phyloP scores from a whole-genome alignment of 2,329 filamentous ascomycete genomes.

The Cladophialophora yegresii region DNA sequence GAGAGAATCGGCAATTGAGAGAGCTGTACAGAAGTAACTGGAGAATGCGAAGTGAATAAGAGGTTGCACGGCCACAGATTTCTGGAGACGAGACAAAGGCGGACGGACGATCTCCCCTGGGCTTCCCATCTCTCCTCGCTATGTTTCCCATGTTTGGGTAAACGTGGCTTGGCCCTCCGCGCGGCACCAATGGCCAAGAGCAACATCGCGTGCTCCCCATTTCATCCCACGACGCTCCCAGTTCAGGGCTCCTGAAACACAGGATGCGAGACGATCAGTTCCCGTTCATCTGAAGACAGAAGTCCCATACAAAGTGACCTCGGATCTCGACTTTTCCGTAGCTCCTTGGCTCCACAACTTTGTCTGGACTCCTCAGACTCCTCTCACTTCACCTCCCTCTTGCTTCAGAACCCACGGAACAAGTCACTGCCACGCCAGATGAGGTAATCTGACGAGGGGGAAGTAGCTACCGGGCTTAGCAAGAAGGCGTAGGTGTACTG shows the following conservation, averaged over 20 bases:
- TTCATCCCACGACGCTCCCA: background rate
- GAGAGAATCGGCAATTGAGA: background rate
- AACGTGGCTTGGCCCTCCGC: constrained; percentile 15
- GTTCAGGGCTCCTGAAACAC: constrained; percentile 24
- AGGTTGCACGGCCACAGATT: background rate
- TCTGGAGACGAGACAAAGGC: background rate
- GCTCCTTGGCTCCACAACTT: constrained; percentile 19
- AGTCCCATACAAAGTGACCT: constrained; percentile 3
- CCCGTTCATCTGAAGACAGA: constrained; percentile 9
- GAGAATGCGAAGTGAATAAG: background rate
- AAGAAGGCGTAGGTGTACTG: background rate
- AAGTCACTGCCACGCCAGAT: background rate
- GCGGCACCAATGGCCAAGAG: constrained; percentile 11
- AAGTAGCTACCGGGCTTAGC: background rate
- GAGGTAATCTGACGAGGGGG: background rate
- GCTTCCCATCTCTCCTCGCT: background rate
- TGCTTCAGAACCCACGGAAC: constrained; percentile 2
- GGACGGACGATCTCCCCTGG: constrained; percentile 10
- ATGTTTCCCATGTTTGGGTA: constrained; percentile 4
- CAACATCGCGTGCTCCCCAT: background rate
- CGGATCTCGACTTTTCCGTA: constrained; percentile 23
- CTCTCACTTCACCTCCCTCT: constrained; percentile 1
- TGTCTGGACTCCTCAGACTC: constrained; percentile 7
- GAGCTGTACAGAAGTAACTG: background rate
- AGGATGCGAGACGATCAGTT: constrained; percentile 18